These are phyloP conservation scores for Ceratobasidium sp. DNA, from an alignment of 1,284 basidiomycete species.

Conservation along the genomic window DNA sequence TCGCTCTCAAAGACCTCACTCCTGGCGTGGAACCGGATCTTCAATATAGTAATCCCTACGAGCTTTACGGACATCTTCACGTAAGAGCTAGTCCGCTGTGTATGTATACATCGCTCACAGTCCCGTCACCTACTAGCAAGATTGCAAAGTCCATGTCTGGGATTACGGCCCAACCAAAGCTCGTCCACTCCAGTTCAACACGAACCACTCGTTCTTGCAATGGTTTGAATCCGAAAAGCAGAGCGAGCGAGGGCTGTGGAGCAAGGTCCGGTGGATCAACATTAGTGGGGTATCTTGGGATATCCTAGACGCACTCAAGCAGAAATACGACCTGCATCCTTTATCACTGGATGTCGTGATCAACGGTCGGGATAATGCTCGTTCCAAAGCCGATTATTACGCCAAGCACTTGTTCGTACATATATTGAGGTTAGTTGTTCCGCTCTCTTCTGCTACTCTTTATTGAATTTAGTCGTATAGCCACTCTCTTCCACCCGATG, in stretches of 20 bases:
- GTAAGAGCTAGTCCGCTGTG: background rate
- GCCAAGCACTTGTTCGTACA: constrained; percentile 68
- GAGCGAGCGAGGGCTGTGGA: constrained; percentile 17
- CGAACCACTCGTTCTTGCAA: constrained; percentile 12
- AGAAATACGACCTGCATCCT: constrained; percentile 63
- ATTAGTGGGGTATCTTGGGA: constrained; percentile 46
- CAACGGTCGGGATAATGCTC: constrained; percentile 58
- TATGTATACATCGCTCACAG: background rate
- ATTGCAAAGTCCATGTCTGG: constrained; percentile 39
- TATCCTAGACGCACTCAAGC: constrained; percentile 35
- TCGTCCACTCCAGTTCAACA: constrained; percentile 14
- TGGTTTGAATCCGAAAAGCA: constrained; percentile 5
- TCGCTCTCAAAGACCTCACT: constrained; percentile 37
- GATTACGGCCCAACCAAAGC: constrained; percentile 35
- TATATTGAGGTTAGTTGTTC: constrained; percentile 56
- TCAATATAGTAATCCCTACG: constrained; percentile 5
- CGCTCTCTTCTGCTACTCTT: background rate
- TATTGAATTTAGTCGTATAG: background rate
- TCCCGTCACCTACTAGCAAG: background rate
- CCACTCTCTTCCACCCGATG: constrained; percentile 58
- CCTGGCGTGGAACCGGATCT: constrained; percentile 19
- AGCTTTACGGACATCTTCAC: constrained; percentile 24
- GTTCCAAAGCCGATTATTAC: constrained; percentile 75
- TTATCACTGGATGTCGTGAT: constrained; percentile 74
- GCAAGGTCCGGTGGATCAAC: constrained; percentile 45